Base-by-base conservation (phyloP, 2,329 filamentous ascomycete genomes). In the Biscogniauxia mediterranea region DNA sequence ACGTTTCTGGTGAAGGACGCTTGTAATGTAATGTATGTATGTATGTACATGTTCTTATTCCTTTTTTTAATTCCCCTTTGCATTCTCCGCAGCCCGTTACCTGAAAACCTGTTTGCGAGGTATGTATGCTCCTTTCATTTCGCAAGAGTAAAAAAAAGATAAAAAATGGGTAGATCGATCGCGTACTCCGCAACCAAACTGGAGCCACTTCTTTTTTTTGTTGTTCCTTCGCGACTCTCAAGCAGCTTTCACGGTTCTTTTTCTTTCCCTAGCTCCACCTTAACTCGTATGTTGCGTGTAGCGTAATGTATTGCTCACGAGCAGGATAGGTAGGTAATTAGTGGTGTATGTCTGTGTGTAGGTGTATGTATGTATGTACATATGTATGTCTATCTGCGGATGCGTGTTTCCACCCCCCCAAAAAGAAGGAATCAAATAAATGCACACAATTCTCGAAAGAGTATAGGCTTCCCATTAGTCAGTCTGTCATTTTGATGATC, bases 71-170 rank as follows among this genome's bases (percentile, higher is more conserved):
- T 55, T 56, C 32, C 25, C 25, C 11, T 32, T 42, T 55, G 54
- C 28, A 17, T 49, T 25, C 38, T 56, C 54, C 32, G 32, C 54
- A 23, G 54, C 46, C 38, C 17, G n/a, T 55, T 56, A 46, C 38
- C 15, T 46, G 17, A 46, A 46, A 46, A 46, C 54, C 42, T 56
- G 32, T 49, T 56, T 57, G 21, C 13, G 23, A 20, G 23, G 23
- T 23, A 5, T 23, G 23, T 23, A 23, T 11, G 55, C 55, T 57
- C 55, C 55, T 57, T 57, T 57, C 55, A 57, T 57, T 57, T 57
- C 55, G 46, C 46, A 17, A 20, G 38, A n/a, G 11, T 32, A 32
- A 32, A 5, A 23, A 23, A 5, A 21, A 26, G 23, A 25, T 5
- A 53, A 21, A 19, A 54, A 19, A 2, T 54, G 26, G 20, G n/a